These are phyloP conservation scores for Backusella luteola DNA, from an alignment of 192 early-diverging fungal genomes.

Conservation along the genomic window DNA sequence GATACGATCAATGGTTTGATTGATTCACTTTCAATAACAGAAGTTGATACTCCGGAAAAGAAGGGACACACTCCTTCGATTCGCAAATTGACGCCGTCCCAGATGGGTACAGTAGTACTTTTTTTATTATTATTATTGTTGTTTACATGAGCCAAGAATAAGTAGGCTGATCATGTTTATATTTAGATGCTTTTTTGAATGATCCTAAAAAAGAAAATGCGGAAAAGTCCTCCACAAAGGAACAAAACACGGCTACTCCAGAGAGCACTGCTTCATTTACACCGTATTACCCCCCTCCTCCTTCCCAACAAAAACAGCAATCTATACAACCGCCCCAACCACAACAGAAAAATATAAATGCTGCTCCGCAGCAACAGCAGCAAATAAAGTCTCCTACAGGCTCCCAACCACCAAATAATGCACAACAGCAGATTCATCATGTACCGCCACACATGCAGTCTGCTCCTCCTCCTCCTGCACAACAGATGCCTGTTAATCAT, in stretches of 20 bases:
- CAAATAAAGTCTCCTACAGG: neutral
- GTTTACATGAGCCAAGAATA: neutral
- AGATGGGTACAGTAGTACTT: conserved; percentile 1
- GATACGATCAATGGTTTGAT: conserved; percentile 20
- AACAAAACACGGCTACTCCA: neutral
- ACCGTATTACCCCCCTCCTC: conserved; percentile 1
- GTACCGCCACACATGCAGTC: neutral
- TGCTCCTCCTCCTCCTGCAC: neutral
- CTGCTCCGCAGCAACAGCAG: neutral
- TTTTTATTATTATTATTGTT: neutral
- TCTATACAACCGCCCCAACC: neutral
- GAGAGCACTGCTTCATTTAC: conserved; percentile 4
- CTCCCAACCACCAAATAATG: neutral
- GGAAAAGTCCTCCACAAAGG: conserved; percentile 5
- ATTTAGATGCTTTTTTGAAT: neutral
- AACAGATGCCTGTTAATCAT: conserved; percentile 7
- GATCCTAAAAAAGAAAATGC: neutral
- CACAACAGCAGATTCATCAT: conserved; percentile 5
- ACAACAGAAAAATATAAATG: neutral
- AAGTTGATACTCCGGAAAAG: conserved; percentile 14
- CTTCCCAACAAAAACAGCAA: neutral
- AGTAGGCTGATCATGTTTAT: neutral
- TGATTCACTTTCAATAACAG: conserved; percentile 20
- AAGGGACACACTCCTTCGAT: neutral
- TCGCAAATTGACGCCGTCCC: neutral